phyloP scores from a whole-genome alignment of 1,139 yeast species.

The Nakaseomyces uthaithaninus region DNA sequence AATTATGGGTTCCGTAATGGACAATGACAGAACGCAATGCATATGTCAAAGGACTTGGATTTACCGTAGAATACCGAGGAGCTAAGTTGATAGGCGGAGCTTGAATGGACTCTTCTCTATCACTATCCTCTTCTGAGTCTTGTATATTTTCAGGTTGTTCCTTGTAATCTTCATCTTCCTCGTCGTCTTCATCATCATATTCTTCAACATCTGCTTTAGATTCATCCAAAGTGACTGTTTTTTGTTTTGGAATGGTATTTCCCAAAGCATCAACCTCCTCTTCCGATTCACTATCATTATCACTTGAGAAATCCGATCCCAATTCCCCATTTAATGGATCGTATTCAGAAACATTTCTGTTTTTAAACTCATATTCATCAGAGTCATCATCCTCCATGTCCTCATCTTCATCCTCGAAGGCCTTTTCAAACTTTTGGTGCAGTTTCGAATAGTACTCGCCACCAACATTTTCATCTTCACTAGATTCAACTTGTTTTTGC shows the following conservation, averaged over 20 bases:
- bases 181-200: conserved; percentile 12
- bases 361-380: conserved; percentile 7
- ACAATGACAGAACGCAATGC: conserved; percentile 76
- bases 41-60: conserved; percentile 45
- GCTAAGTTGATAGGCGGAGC: conserved; percentile 10
- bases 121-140: conserved; percentile 15
- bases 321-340: conserved; percentile 27
- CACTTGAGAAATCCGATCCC: conserved; percentile 24
- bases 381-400: conserved; percentile 11
- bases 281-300: conserved; percentile 18
- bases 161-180: conserved; percentile 13
- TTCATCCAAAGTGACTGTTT: conserved; percentile 8
- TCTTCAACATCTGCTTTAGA: conserved; percentile 9
- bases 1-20: conserved; percentile 90
- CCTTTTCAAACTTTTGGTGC: conserved; percentile 28
- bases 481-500: conserved; percentile 31
- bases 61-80: conserved; percentile 17
- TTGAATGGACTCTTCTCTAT: conserved; percentile 8
- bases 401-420: conserved; percentile 31
- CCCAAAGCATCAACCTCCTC: conserved; percentile 29
- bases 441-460: conserved; percentile 28
- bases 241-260: conserved; percentile 21
- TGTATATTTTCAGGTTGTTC: conserved; percentile 11
- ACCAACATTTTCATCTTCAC: conserved; percentile 30
- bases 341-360: conserved; percentile 21